These are phyloP conservation scores for Oidiodendron maius DNA, from an alignment of 495 filamentous ascomycete genomes.

Conservation along the genomic window DNA sequence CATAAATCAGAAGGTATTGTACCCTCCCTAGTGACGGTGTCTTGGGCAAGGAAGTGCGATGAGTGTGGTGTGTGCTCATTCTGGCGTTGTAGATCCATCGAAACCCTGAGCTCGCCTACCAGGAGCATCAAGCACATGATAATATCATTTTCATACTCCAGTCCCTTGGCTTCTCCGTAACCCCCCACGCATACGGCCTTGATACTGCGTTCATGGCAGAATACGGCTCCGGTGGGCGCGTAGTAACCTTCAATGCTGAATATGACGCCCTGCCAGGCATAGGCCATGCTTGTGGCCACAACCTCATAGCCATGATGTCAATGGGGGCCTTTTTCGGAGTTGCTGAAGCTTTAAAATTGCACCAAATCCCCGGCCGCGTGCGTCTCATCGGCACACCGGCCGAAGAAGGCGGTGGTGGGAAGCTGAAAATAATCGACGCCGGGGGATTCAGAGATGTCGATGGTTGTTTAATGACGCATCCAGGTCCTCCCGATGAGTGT, in stretches of 20 bases:
- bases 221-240: conserved; percentile 28
- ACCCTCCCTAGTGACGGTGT: too few species aligned
- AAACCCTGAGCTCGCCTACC: background rate
- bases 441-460: conserved; percentile 47
- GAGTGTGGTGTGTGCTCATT: too few species aligned
- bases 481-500: background rate
- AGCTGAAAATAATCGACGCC: conserved; percentile 53
- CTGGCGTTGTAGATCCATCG: too few species aligned
- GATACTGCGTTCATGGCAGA: conserved; percentile 44
- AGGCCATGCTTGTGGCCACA: conserved; percentile 64
- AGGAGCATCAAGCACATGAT: background rate
- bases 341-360: conserved; percentile 37
- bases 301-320: conserved; percentile 59
- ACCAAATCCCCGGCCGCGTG: conserved; percentile 45
- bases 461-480: conserved; percentile 31
- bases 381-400: conserved; percentile 62
- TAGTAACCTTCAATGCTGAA: conserved; percentile 51
- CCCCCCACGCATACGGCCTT: conserved; percentile 33
- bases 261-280: conserved; percentile 33
- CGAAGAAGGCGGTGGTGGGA: conserved; percentile 62
- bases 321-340: conserved; percentile 52
- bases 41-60: too few species aligned
- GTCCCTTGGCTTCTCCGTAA: background rate
- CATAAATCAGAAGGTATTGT: too few species aligned
- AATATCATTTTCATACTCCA: background rate